phyloP scores from a whole-genome alignment of 2,329 filamentous ascomycete genomes.

The Cadophora sp. region DNA sequence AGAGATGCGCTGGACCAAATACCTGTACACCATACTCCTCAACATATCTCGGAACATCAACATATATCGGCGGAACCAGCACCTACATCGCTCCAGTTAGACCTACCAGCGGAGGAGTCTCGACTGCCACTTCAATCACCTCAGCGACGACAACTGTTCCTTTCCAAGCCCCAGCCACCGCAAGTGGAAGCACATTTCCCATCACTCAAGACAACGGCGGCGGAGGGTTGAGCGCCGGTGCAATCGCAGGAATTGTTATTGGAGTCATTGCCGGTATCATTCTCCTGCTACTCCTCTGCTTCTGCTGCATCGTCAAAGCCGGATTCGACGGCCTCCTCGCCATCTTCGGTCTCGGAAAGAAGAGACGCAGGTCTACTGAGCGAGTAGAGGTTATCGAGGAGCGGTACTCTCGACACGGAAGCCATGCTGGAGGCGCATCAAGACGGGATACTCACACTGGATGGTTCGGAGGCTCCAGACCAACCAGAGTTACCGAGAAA shows the following conservation, averaged over 20 bases:
- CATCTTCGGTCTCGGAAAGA: constrained; percentile 65
- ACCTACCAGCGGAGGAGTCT: constrained; percentile 56
- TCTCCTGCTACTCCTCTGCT: constrained; percentile 73
- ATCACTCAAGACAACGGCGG: constrained; percentile 26
- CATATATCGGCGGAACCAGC: constrained; percentile 47
- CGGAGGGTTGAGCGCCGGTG: constrained; percentile 67
- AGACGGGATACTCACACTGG: constrained; percentile 49
- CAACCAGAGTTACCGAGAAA: constrained; percentile 49
- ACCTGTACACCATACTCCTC: constrained; percentile 35
- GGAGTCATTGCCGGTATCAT: constrained; percentile 71
- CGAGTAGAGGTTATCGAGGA: constrained; percentile 69
- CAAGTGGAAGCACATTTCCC: constrained; percentile 49
- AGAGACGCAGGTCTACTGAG: constrained; percentile 53
- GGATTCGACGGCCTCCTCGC: constrained; percentile 65
- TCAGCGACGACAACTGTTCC: constrained; percentile 54
- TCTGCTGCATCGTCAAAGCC: constrained; percentile 73
- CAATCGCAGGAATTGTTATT: constrained; percentile 83
- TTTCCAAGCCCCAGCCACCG: constrained; percentile 59
- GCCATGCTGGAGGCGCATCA: constrained; percentile 31
- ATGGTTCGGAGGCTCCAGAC: constrained; percentile 62
- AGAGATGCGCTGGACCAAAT: constrained; percentile 61
- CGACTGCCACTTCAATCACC: constrained; percentile 61
- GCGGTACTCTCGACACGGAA: constrained; percentile 61
- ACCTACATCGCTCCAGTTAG: constrained; percentile 51
- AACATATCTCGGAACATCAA: constrained; percentile 47